Evolutionary conservation across 805 yeast genomes (phyloP).

Genomic region (Saturnispora quitensis): DNA sequence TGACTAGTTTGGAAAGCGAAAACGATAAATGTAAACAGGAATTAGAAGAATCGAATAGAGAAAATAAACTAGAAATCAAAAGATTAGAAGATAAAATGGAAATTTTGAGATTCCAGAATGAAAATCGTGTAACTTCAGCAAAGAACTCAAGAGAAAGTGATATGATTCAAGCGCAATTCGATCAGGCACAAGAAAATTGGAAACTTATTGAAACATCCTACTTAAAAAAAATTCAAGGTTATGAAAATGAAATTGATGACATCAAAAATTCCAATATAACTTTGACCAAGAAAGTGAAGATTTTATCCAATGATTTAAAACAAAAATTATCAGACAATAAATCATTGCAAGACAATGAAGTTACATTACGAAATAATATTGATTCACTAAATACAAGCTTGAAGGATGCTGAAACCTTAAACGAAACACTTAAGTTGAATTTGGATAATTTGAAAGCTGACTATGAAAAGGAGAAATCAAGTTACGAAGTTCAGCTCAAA

Average conservation of each 20-base stretch:
- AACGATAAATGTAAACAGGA: constrained; percentile 14
- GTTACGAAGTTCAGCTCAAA: constrained; percentile 20
- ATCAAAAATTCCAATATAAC: constrained; percentile 25
- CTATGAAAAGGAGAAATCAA: constrained; percentile 19
- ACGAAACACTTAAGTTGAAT: constrained; percentile 18
- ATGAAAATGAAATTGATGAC: constrained; percentile 38
- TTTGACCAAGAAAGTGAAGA: constrained; percentile 22
- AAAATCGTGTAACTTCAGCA: constrained; percentile 23
- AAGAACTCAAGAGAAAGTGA: constrained; percentile 22
- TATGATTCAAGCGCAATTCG: constrained; percentile 58
- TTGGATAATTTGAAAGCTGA: constrained; percentile 19
- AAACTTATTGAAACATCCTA: constrained; percentile 65
- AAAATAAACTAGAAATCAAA: constrained; percentile 37
- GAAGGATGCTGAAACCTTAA: constrained; percentile 16
- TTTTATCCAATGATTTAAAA: constrained; percentile 31
- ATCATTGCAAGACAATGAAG: constrained; percentile 21
- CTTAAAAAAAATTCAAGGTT: constrained; percentile 34
- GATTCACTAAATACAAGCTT: constrained; percentile 13
- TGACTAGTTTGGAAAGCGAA: constrained; percentile 24
- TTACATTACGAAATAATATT: constrained; percentile 19
- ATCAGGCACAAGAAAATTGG: constrained; percentile 76
- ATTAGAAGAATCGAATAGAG: constrained; percentile 21
- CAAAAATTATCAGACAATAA: constrained; percentile 21
- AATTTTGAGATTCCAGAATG: constrained; percentile 52
- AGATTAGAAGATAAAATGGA: constrained; percentile 67